Percentiles rank a stretch among this genome's conserved stretches.
phyloP scores from a whole-genome alignment of 139 green algal species.

The Pleodorina starrii region DNA sequence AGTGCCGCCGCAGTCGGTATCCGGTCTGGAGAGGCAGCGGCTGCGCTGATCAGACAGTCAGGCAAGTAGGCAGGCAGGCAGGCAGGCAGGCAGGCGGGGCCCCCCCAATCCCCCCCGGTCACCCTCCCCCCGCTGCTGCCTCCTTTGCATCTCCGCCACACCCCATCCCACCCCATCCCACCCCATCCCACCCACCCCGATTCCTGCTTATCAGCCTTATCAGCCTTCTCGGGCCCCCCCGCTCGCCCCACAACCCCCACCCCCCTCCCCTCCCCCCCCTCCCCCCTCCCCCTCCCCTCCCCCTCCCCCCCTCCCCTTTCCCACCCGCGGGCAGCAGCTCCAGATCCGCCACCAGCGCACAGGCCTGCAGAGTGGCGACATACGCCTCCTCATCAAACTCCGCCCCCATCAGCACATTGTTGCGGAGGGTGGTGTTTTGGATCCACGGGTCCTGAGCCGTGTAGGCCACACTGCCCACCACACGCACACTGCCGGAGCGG shows the following conservation, averaged over 20 bases:
- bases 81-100: too few species aligned
- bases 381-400: constrained; percentile 72
- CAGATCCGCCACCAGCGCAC: constrained; percentile 78
- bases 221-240: too few species aligned
- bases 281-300: neutral
- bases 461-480: constrained; percentile 72
- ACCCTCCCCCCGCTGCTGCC: too few species aligned
- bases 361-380: constrained; percentile 63
- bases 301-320: constrained; percentile 44
- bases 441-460: constrained; percentile 87
- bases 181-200: too few species aligned
- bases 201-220: too few species aligned
- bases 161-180: too few species aligned
- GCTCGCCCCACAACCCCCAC: neutral
- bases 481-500: constrained; percentile 37
- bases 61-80: too few species aligned
- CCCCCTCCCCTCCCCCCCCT: neutral
- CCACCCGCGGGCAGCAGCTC: constrained; percentile 82
- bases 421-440: constrained; percentile 82
- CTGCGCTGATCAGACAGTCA: too few species aligned
- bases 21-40: neutral
- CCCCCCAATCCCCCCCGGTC: too few species aligned
- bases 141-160: too few species aligned
- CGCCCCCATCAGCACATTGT: constrained; percentile 87
- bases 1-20: neutral